Evolutionary conservation across 2,329 filamentous ascomycete genomes (phyloP).

Genomic region (Didymella segeticola): DNA sequence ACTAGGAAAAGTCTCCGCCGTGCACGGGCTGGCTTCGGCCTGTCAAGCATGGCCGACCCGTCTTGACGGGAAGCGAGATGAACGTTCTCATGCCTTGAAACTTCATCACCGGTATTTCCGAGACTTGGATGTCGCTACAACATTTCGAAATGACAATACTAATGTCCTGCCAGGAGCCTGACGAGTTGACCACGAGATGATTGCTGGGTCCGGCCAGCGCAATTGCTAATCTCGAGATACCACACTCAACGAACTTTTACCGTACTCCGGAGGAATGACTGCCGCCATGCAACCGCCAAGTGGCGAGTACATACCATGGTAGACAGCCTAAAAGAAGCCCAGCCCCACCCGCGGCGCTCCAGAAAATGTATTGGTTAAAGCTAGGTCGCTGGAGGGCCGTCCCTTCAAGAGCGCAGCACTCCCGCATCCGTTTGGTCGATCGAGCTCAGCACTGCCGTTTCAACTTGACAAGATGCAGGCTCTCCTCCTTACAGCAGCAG

Average conservation of each 20-base stretch:
- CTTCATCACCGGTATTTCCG: background rate
- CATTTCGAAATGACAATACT: background rate
- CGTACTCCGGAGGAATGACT: background rate
- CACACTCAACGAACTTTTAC: background rate
- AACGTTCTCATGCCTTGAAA: background rate
- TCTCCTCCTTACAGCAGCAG: slow-evolving; percentile 17
- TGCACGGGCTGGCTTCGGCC: background rate
- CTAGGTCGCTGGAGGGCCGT: background rate
- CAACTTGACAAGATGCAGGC: slow-evolving; percentile 24
- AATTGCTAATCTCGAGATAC: background rate
- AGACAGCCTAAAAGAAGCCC: background rate
- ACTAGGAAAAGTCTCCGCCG: slow-evolving; percentile 9
- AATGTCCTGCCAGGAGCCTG: background rate
- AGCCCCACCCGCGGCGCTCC: background rate
- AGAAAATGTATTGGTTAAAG: slow-evolving; percentile 1
- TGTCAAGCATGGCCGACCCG: slow-evolving; percentile 1
- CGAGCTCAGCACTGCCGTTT: slow-evolving; percentile 7
- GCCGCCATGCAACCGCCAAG: slow-evolving; percentile 3
- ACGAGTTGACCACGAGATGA: background rate
- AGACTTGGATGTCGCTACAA: background rate
- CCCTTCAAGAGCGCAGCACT: slow-evolving; percentile 12
- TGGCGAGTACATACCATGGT: too few species aligned
- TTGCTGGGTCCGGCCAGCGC: background rate
- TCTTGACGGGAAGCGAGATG: slow-evolving; percentile 8
- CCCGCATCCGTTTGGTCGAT: background rate